Evolutionary conservation across 1,284 basidiomycete species (phyloP).

Genomic region (Heterobasidion annosum): DNA sequence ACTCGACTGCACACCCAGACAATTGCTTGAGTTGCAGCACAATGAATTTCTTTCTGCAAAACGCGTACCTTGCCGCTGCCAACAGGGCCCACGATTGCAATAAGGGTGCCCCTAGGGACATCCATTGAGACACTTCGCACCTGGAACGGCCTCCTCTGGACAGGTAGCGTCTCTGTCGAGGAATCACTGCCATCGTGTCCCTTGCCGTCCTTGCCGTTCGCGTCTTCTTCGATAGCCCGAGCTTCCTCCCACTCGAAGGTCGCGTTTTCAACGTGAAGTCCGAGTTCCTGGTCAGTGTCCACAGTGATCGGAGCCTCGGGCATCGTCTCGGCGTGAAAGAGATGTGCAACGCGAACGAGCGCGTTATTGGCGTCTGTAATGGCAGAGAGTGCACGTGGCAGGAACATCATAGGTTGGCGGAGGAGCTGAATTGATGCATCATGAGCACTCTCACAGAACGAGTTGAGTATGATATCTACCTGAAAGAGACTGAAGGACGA

Average conservation of each 20-base stretch:
- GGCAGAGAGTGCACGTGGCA: slow-evolving; percentile 48
- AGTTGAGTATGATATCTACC: slow-evolving; percentile 31
- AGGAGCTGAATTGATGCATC: slow-evolving; percentile 48
- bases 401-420: slow-evolving; percentile 56
- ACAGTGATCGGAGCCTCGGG: slow-evolving; percentile 34
- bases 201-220: slow-evolving; percentile 4
- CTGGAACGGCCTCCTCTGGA: slow-evolving; percentile 35
- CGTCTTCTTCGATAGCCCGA: slow-evolving; percentile 15
- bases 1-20: not conserved
- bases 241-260: slow-evolving; percentile 81
- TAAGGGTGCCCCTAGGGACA: slow-evolving; percentile 64
- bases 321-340: slow-evolving; percentile 74
- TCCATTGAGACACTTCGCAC: slow-evolving; percentile 52
- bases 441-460: slow-evolving; percentile 45
- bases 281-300: slow-evolving; percentile 37
- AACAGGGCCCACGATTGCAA: slow-evolving; percentile 68
- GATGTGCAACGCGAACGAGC: slow-evolving; percentile 52
- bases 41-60: no score
- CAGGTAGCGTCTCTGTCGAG: not conserved
- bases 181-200: not conserved
- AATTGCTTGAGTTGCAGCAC: no score
- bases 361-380: slow-evolving; percentile 78
- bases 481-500: slow-evolving; percentile 65
- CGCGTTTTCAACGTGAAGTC: slow-evolving; percentile 56
- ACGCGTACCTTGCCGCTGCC: slow-evolving; percentile 54